Conservation (phyloP, 805 yeast genomes). For the Yarrowia deformans region DNA sequence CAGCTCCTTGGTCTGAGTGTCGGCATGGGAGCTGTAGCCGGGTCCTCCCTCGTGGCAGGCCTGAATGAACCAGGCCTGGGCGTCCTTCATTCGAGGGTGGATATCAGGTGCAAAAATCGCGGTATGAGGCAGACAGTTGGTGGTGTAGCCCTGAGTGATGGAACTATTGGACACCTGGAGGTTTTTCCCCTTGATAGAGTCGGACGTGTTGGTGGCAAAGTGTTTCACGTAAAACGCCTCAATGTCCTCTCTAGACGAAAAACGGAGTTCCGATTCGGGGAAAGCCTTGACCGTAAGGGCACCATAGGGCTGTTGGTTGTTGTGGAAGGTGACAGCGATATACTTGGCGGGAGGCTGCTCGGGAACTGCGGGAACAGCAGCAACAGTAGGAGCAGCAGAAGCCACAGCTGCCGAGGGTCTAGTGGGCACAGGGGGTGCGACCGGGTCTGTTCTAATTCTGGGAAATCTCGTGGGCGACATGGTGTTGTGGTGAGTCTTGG, state of each 20-base stretch:
- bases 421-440: not conserved
- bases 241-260: not conserved
- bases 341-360: not conserved
- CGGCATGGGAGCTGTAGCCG: too few relatives aligned
- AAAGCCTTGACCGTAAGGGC: not conserved
- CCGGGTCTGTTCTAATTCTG: not conserved
- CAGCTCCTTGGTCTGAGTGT: not conserved
- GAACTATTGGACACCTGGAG: not conserved
- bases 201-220: not conserved
- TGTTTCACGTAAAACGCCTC: not conserved
- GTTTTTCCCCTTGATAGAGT: not conserved
- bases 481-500: not conserved
- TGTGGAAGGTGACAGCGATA: not conserved
- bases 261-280: constrained; percentile 4
- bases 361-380: too few relatives aligned
- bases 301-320: not conserved
- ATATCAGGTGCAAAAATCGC: not conserved
- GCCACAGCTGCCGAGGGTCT: not conserved
- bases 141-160: not conserved
- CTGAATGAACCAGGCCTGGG: not conserved
- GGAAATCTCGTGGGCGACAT: constrained; percentile 28
- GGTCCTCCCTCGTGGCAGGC: not conserved
- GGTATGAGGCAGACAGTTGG: not conserved
- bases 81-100: not conserved
- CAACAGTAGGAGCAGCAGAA: too few relatives aligned